These are phyloP conservation scores for Bipolaris zeicola DNA, from an alignment of 2,329 filamentous ascomycete genomes.

Conservation along the genomic window DNA sequence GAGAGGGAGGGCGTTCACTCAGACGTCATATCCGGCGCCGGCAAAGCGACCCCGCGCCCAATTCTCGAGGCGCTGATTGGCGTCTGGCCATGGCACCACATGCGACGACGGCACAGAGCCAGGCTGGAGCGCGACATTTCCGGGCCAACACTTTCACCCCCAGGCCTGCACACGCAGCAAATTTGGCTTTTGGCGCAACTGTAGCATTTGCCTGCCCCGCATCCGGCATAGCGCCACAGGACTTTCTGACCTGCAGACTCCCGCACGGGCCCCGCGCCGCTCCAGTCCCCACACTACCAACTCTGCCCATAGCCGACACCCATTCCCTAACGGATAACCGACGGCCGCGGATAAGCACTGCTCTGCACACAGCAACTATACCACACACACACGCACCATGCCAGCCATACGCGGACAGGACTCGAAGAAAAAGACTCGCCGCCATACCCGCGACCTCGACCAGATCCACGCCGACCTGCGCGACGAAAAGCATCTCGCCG, in stretches of 20 bases:
- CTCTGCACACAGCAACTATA: conserved; percentile 17
- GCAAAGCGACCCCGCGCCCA: conserved; percentile 12
- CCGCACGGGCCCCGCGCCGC: conserved; percentile 14
- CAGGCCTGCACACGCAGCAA: conserved; percentile 32
- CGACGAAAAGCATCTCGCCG: conserved; percentile 77
- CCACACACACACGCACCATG: conserved; percentile 51
- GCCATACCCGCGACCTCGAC: conserved; percentile 77
- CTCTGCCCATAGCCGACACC: conserved; percentile 32
- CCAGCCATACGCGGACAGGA: conserved; percentile 57
- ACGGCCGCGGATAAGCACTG: conserved; percentile 30
- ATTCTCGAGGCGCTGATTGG: conserved; percentile 10
- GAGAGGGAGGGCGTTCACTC: conserved; percentile 1
- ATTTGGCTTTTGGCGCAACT: conserved; percentile 9
- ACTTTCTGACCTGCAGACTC: conserved; percentile 38
- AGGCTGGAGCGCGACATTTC: conserved; percentile 7
- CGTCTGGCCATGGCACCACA: background rate
- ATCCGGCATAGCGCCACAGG: conserved; percentile 21
- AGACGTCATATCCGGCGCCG: conserved; percentile 15
- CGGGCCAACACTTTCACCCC: conserved; percentile 20
- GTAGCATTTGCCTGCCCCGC: conserved; percentile 8
- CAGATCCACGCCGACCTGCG: conserved; percentile 85
- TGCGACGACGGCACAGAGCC: background rate
- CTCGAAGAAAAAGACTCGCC: conserved; percentile 56
- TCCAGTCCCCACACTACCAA: conserved; percentile 24
- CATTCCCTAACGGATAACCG: conserved; percentile 30